Percentiles rank a stretch among this genome's conserved stretches.
Evolutionary conservation across 768 basidiomycete species (phyloP).

Genomic region (Tricholoma terreum): DNA sequence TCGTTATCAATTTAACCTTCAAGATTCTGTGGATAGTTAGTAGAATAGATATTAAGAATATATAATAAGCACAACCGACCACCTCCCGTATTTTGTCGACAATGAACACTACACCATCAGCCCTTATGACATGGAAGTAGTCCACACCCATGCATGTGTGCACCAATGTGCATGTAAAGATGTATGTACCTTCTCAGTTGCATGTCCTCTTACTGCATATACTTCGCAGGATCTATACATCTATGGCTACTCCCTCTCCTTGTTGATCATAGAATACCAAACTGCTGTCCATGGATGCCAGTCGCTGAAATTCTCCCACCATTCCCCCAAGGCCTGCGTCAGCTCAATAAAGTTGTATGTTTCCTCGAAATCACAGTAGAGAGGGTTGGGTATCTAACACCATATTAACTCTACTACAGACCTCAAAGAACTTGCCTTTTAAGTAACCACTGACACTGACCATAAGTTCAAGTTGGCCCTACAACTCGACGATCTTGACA

Average conservation of each 20-base stretch:
- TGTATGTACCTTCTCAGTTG: constrained; percentile 84
- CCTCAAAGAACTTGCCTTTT: constrained; percentile 91
- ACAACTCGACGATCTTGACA: constrained; percentile 87
- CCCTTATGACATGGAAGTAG: no score
- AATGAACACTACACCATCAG: constrained; percentile 64
- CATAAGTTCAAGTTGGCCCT: constrained; percentile 96
- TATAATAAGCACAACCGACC: no score
- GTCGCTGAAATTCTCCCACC: constrained; percentile 80
- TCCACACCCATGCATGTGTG: neutral
- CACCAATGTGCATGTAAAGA: no score
- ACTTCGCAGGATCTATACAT: no score
- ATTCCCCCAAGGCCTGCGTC: no score
- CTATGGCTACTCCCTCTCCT: constrained; percentile 74
- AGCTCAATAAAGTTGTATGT: no score
- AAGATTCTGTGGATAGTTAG: no score
- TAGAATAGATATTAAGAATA: no score
- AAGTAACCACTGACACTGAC: constrained; percentile 87
- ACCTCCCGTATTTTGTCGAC: constrained; percentile 95
- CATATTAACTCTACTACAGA: constrained; percentile 58
- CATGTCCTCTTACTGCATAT: constrained; percentile 85
- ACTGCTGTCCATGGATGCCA: constrained; percentile 85
- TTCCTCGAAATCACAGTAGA: constrained; percentile 89
- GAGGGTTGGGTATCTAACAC: no score
- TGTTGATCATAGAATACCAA: no score
- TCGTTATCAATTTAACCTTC: no score